Base-by-base conservation (phyloP, 1,284 basidiomycete genomes). In the Cutaneotrichosporon dermatis region DNA sequence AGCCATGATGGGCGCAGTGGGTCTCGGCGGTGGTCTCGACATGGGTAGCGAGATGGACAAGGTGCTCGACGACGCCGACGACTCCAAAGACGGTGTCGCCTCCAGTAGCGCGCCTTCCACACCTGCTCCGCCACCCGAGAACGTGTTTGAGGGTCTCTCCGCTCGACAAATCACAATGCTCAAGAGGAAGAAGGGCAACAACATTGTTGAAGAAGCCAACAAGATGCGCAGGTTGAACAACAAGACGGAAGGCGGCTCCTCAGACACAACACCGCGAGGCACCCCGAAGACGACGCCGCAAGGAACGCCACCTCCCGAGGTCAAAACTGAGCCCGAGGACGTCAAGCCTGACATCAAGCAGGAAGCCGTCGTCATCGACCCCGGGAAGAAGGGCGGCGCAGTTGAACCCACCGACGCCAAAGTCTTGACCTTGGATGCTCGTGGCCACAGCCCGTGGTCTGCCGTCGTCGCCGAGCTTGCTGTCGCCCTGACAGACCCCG, bases 371-470 rank as follows among this genome's bases (percentile, higher is more conserved):
- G 67, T 70, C 35, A 73, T 79, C 25, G 76, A 77, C 58, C 77
- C 77, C 1, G 71, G 73, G 4, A 76, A 76, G 50, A 79, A 78
- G 63, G 69, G 70, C 41, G 75, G 73, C 10, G 69, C 70, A 16
- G 66, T 76, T 25, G 72, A 74, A 51, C 72, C 75, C 7, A 61
- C 65, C 34, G 66, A 63, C 6, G 55, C 55, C 9, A 62, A 61
- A 13, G 58, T 59, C 2, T 57, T 73, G 4, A 59, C 46, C 1
- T 54, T 75, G 11, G 58, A 61, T 15, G 2, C 79, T 82, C 59
- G 81, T 12, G 92, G 90, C 1, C 81, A 83, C 55, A 97, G 92
- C 88, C 85, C 94, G 0, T 99, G 95, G 90, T 86, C 87, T 55
- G 88, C 89, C 8, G 83, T 97, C 6, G 85, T 88, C 7, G 86